phyloP scores from a whole-genome alignment of 495 filamentous ascomycete species.

The Amniculicola lignicola region DNA sequence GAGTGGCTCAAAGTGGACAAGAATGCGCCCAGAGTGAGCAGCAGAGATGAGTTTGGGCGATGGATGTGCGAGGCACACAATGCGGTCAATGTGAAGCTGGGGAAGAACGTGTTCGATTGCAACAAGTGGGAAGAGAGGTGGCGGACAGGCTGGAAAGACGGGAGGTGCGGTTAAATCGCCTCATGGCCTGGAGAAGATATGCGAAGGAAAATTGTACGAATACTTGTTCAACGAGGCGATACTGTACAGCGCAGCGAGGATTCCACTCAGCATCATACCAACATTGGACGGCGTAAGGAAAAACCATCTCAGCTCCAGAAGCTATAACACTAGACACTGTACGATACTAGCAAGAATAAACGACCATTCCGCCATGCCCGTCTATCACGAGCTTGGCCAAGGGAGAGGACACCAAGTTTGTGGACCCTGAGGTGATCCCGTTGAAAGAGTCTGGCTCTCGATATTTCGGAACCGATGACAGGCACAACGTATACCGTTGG shows the following conservation, averaged over 20 bases:
- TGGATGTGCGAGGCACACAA: conserved; percentile 99
- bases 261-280: conserved; percentile 8
- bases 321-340: neutral
- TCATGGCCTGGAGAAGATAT: neutral
- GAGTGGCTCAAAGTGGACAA: conserved; percentile 68
- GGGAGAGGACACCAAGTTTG: no score
- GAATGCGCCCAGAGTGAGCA: conserved; percentile 65
- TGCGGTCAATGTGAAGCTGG: conserved; percentile 90
- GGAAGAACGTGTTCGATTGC: conserved; percentile 91
- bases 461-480: no score
- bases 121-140: conserved; percentile 88
- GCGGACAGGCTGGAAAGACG: conserved; percentile 91
- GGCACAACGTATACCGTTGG: no score
- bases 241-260: conserved; percentile 13
- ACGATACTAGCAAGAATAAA: neutral
- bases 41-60: conserved; percentile 71
- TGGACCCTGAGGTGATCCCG: no score
- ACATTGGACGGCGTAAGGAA: conserved; percentile 12
- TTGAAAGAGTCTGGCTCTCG: no score
- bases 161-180: conserved; percentile 46
- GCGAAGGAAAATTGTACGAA: no score
- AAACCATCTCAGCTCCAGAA: neutral
- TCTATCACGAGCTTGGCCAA: no score
- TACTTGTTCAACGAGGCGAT: neutral
- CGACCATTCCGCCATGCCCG: no score